Conservation (phyloP, 2,329 filamentous ascomycete genomes). For the Ramichloridium luteum region DNA sequence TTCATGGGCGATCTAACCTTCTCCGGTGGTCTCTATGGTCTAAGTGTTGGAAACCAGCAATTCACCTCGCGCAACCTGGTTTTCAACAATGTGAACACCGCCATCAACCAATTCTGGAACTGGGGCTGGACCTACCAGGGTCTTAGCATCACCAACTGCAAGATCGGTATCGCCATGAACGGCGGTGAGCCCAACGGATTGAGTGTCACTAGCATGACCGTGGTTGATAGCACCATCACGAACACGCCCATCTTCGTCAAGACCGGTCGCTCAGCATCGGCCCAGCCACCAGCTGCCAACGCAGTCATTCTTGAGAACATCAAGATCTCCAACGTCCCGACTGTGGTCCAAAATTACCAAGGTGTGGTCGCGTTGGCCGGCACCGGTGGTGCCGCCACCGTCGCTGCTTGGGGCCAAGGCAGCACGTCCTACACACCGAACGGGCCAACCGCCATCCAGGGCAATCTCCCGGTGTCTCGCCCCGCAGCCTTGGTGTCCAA, state of each 20-base stretch:
- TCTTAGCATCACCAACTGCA: constrained; percentile 41
- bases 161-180: constrained; percentile 40
- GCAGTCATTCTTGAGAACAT: constrained; percentile 46
- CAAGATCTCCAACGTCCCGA: constrained; percentile 36
- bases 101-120: constrained; percentile 46
- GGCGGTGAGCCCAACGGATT: constrained; percentile 30
- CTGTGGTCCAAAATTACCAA: constrained; percentile 31
- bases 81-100: constrained; percentile 41
- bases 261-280: constrained; percentile 33
- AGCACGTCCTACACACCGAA: constrained; percentile 33
- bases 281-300: constrained; percentile 34
- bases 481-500: too few relatives aligned
- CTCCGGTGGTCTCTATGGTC: constrained; percentile 30
- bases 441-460: constrained; percentile 34
- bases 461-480: constrained; percentile 34
- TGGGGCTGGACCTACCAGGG: constrained; percentile 42
- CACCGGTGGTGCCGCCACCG: constrained; percentile 23
- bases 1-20: constrained; percentile 36
- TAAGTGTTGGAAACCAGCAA: constrained; percentile 35
- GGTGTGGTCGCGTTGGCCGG: too few relatives aligned
- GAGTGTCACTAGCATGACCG: constrained; percentile 41
- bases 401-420: constrained; percentile 35
- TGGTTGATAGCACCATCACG: constrained; percentile 45
- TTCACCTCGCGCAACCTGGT: constrained; percentile 43
- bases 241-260: constrained; percentile 40